Conservation (phyloP, 2,329 filamentous ascomycete genomes). For the Parafenestella ontariensis region DNA sequence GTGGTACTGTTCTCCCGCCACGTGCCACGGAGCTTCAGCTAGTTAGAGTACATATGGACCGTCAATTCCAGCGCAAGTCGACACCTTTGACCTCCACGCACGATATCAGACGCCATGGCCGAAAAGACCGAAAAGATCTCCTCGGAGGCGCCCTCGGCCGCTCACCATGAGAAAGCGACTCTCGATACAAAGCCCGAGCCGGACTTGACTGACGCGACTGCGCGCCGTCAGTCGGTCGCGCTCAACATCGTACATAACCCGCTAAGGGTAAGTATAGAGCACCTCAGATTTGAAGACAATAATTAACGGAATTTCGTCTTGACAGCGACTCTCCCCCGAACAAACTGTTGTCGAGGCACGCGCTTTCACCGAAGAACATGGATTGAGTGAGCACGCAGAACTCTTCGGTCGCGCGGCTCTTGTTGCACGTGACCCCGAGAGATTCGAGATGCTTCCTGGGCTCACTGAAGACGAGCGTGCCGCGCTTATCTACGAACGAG, state of each 20-base stretch:
- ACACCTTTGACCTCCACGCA: neutral
- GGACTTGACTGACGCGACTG: conserved; percentile 1
- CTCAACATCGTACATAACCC: conserved; percentile 58
- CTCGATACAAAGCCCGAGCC: neutral
- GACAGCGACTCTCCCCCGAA: conserved; percentile 56
- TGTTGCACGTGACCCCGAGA: conserved; percentile 72
- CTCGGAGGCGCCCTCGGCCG: neutral
- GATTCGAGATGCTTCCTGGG: conserved; percentile 67
- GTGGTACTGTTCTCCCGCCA: neutral
- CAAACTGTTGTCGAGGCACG: conserved; percentile 63
- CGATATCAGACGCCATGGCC: neutral
- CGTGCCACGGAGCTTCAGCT: neutral
- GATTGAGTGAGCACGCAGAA: conserved; percentile 64
- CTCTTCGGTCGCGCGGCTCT: conserved; percentile 74
- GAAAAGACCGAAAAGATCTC: neutral
- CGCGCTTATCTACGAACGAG: conserved; percentile 66
- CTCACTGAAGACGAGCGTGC: conserved; percentile 67
- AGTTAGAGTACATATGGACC: neutral
- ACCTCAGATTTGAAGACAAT: conserved; percentile 29
- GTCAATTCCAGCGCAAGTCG: neutral
- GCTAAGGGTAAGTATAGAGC: conserved; percentile 47
- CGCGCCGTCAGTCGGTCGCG: conserved; percentile 51
- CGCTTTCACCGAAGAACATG: conserved; percentile 67
- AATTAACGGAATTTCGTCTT: conserved; percentile 4
- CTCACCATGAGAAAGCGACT: neutral